Evolutionary conservation across 73 alveolate genomes (phyloP).

Genomic region (Paramecium caudatum): DNA sequence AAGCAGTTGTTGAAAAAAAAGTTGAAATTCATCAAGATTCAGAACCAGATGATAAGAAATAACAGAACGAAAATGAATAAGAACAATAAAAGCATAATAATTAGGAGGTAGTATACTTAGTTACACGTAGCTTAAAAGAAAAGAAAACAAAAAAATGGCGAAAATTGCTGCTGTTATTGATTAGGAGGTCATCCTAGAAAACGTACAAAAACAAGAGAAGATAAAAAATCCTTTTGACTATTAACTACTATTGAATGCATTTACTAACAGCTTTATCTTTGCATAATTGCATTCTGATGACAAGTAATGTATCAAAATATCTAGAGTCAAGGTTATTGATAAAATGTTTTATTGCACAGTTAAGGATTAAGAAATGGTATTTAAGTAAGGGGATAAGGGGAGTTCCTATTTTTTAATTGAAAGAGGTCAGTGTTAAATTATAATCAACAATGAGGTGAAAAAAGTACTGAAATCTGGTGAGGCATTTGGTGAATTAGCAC

Average conservation of each 20-base stretch:
- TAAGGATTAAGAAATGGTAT: conserved; percentile 79
- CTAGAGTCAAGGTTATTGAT: conserved; percentile 67
- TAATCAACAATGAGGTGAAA: conserved; percentile 77
- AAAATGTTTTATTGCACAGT: conserved; percentile 76
- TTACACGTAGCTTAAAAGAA: conserved; percentile 30
- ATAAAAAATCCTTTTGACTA: conserved; percentile 15
- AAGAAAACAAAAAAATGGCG: conserved; percentile 47
- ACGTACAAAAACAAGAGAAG: not conserved
- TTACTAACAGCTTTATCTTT: conserved; percentile 30
- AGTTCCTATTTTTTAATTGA: conserved; percentile 86
- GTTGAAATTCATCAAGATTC: not conserved
- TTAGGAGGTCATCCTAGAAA: conserved; percentile 20
- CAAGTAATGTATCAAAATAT: conserved; percentile 9
- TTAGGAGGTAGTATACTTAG: not conserved
- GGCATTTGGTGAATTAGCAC: conserved; percentile 89
- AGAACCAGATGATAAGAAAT: not conserved
- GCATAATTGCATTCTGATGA: conserved; percentile 27
- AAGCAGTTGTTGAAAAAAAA: not conserved
- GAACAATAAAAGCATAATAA: conserved; percentile 4
- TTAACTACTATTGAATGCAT: conserved; percentile 57
- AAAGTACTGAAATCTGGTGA: conserved; percentile 80
- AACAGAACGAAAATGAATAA: not conserved
- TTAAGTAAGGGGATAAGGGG: conserved; percentile 90
- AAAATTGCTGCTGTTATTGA: conserved; percentile 56
- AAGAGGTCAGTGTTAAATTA: conserved; percentile 86